Evolutionary conservation across 2,329 filamentous ascomycete species (phyloP).

Genomic region (Mycosphaerelloides madeirae): DNA sequence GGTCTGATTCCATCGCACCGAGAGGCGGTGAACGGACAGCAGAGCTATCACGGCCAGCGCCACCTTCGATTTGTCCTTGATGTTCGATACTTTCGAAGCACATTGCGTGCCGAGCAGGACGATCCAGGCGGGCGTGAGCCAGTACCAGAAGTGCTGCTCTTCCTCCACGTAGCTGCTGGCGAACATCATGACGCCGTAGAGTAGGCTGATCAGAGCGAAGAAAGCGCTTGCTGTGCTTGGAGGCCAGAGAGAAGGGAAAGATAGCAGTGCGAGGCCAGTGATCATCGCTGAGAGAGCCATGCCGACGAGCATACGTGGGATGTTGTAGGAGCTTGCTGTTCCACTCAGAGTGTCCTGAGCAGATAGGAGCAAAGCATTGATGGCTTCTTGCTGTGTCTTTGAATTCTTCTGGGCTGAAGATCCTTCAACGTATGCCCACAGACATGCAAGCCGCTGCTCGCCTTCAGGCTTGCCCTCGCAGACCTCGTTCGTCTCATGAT

Average conservation of each 20-base stretch:
- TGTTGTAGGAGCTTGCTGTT: slow-evolving; percentile 88
- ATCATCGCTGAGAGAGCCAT: slow-evolving; percentile 41
- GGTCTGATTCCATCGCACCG: slow-evolving; percentile 88
- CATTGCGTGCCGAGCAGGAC: slow-evolving; percentile 28
- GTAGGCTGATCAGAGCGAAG: slow-evolving; percentile 32
- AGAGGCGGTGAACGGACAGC: slow-evolving; percentile 60
- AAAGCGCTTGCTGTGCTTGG: slow-evolving; percentile 44
- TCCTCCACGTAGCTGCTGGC: slow-evolving; percentile 97
- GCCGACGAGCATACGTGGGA: slow-evolving; percentile 55
- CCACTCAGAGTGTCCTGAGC: slow-evolving; percentile 79
- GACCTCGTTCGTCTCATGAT: slow-evolving; percentile 2
- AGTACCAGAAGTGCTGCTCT: slow-evolving; percentile 99
- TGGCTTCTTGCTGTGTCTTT: slow-evolving; percentile 2
- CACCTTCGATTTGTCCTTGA: slow-evolving; percentile 2
- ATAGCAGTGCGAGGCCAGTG: slow-evolving; percentile 34
- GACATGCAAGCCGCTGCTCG: slow-evolving; percentile 21
- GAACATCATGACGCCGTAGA: slow-evolving; percentile 89
- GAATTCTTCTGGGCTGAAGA: neutral
- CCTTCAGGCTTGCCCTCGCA: slow-evolving; percentile 18
- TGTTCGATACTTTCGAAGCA: slow-evolving; percentile 3
- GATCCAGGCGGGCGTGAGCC: slow-evolving; percentile 69
- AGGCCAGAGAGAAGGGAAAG: slow-evolving; percentile 28
- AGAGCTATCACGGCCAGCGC: slow-evolving; percentile 32
- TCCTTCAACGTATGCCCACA: slow-evolving; percentile 17
- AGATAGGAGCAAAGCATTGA: slow-evolving; percentile 56